These are phyloP conservation scores for Hortaea werneckii DNA, from an alignment of 2,329 filamentous ascomycete genomes.

Conservation along the genomic window DNA sequence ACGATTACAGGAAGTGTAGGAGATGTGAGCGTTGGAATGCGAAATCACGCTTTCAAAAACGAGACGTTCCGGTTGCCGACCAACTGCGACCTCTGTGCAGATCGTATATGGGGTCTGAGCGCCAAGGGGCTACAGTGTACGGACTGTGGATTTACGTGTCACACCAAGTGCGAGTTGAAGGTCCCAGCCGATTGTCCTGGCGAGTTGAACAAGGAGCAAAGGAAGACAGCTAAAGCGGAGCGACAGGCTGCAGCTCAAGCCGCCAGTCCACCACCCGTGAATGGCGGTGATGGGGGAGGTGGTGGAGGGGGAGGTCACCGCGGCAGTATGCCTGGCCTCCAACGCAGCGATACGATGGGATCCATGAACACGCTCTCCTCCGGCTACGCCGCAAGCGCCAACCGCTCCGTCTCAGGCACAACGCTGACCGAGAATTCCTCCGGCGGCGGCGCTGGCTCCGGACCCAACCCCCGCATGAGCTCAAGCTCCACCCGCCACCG, in stretches of 20 bases:
- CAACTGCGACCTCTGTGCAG: conserved; percentile 92
- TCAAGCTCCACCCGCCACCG: conserved; percentile 47
- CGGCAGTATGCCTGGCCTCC: conserved; percentile 53
- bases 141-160: conserved; percentile 95
- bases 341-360: conserved; percentile 77
- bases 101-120: conserved; percentile 92
- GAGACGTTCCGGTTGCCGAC: conserved; percentile 99
- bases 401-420: conserved; percentile 61
- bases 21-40: conserved; percentile 82
- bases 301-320: conserved; percentile 47
- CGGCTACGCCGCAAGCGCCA: conserved; percentile 70
- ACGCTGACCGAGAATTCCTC: conserved; percentile 20
- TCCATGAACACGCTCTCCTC: conserved; percentile 67
- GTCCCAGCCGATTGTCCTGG: conserved; percentile 92
- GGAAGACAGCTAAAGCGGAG: conserved; percentile 82
- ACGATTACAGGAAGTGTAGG: conserved; percentile 88
- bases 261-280: conserved; percentile 12
- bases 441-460: conserved; percentile 1
- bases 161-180: conserved; percentile 99
- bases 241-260: conserved; percentile 69
- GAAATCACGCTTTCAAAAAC: conserved; percentile 96
- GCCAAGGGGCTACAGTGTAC: conserved; percentile 94
- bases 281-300: conserved; percentile 22
- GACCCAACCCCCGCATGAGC: conserved; percentile 6
- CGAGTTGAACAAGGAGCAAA: conserved; percentile 86